Evolutionary conservation across 1,284 basidiomycete genomes (phyloP), one percentile per base, ranked within the genome.

Genomic region (Meira miltonrushii): DNA sequence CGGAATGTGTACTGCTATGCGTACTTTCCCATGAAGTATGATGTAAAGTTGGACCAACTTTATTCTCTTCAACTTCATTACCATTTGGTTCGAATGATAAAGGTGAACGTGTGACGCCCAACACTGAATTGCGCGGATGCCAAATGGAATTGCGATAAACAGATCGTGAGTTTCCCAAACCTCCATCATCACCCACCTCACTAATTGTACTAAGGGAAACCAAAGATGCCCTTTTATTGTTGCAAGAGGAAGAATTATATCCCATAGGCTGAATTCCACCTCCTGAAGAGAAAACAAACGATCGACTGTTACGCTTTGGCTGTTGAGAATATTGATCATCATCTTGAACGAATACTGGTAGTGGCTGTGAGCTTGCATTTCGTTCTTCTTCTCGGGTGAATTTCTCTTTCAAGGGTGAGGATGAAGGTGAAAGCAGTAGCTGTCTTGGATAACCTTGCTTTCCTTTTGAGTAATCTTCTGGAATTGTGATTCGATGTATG

Each of bases 201-300:
- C 46, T 48, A 9, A 48, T 48, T 21, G 46, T 48, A 48, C 46
- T 48, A 25, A 48, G 46, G 12, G 46, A 21, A 48, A 21, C 25
- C 12, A 23, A 21, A 13, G 46, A 48, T 13, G 12, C 17, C 21
- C 46, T 48, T 25, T 48, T 48, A 23, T 48, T 12, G 21, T 48
- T n/a, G n/a, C n/a, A 48, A 2, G 46, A 23, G 7, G 17, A 12
- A 13, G 5, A 2, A 48, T 23, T 48, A 25, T 48, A 21, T 48
- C 17, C 12, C 17, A 48, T 21, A 12, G 40, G 40, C 8, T 33
- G 28, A 43, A 43, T 15, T 15, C 40, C 40, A 15, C 40, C 40
- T 19, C 19, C 15, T 5, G 13, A 15, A 19, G 13, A 15, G 11
- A 19, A 43, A 11, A 15, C 6, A 43, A 15, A 15, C 3, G 15